Base-by-base conservation (phyloP, 2,329 filamentous ascomycete genomes). In the Arthrobotrys megalospora region DNA sequence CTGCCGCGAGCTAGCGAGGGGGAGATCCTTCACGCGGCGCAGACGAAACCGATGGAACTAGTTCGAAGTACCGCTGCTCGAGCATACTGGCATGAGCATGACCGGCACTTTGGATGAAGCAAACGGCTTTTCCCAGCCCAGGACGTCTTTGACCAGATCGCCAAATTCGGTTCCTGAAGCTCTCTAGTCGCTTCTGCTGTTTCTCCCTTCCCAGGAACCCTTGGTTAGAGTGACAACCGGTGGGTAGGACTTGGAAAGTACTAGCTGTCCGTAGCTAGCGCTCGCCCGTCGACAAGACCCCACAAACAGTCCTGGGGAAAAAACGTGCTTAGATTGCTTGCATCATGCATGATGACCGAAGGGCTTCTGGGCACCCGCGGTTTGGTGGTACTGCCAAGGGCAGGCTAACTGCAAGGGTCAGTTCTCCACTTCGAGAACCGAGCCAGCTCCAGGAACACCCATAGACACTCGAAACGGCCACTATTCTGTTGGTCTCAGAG, bases 331-430 rank as follows among this genome's bases (percentile, higher is more conserved):
- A 24, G 50, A 77, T 77, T 69, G 65, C 73, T 65, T 71, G 73
- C 73, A 65, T 77, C 34, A 77, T 77, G 73, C 73, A 77, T 47
- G 41, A 77, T 77, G 73, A 77, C 73, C 58, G 66, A 77, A 70
- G 50, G 65, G 73, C 73, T 77, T 70, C 58, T 45, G 64, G 64
- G 52, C 65, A 45, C 60, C 66, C 60, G 60, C 66, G 36, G 24
- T 73, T 53, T 73, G 62, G 64, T 73, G 69, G 60, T 66, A 63
- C 66, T 60, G 73, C 73, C 73, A 77, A 77, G 73, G 48, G 43
- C 11, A 24, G 63, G 60, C 73, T 77, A 77, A 50, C 73, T 66
- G 50, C 52, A 76, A 63, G 65, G 72, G 52, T 70, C 34, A 77
- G 73, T 53, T 65, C 69, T 60, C 68, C 60, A 58, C 32, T 72